Conservation (phyloP, 306 rosid genomes). For the Glycine soja region DNA sequence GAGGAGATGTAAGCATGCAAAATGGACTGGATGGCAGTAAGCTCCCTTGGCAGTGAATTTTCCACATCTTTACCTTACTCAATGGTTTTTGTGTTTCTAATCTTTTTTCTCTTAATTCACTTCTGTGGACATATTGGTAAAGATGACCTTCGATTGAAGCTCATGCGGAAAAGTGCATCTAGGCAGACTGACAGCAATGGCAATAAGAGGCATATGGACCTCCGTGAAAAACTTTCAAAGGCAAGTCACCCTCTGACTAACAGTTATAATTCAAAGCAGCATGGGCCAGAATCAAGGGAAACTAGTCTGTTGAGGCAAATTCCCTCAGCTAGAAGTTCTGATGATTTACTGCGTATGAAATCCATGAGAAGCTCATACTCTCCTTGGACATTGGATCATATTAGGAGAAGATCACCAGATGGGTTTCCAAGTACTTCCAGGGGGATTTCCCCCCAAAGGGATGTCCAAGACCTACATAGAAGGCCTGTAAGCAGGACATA, state of each 20-base stretch:
- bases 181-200: constrained; percentile 54
- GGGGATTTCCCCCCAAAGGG: constrained; percentile 56
- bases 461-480: constrained; percentile 62
- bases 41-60: constrained; percentile 49
- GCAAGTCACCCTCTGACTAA: constrained; percentile 47
- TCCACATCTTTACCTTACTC: constrained; percentile 39
- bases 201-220: constrained; percentile 66
- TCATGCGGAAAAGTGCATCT: constrained; percentile 70
- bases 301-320: constrained; percentile 50
- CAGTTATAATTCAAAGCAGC: constrained; percentile 52
- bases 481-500: constrained; percentile 66
- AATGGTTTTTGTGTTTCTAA: constrained; percentile 39
- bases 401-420: constrained; percentile 66
- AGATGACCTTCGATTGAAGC: constrained; percentile 89
- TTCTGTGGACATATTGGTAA: constrained; percentile 61
- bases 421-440: constrained; percentile 53
- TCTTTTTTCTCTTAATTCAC: constrained; percentile 32
- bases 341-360: constrained; percentile 69
- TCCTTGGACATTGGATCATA: constrained; percentile 78
- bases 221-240: constrained; percentile 88
- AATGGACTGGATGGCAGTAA: constrained; percentile 67
- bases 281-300: constrained; percentile 58
- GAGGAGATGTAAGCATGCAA: constrained; percentile 59
- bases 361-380: constrained; percentile 76
- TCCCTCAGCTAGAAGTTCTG: constrained; percentile 69